Conservation (phyloP, 2,329 filamentous ascomycete species). For the Exophiala aquamarina region DNA sequence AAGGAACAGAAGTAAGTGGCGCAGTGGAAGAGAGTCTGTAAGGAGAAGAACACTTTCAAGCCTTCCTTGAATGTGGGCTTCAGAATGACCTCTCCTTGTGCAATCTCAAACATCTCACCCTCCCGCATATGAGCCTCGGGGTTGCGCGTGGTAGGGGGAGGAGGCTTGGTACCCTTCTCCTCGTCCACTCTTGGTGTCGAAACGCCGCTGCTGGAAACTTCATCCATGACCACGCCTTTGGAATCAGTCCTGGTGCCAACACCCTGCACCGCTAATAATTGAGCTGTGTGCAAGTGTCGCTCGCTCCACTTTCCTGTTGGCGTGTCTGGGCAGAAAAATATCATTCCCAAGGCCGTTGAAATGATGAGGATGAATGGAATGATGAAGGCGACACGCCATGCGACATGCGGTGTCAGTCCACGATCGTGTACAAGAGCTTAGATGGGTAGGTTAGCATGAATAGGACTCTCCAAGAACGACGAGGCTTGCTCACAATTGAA, state of each 20-base stretch:
- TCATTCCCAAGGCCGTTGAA: conserved; percentile 63
- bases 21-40: conserved; percentile 54
- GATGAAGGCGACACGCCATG: conserved; percentile 83
- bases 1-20: conserved; percentile 62
- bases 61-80: conserved; percentile 64
- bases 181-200: conserved; percentile 2
- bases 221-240: conserved; percentile 2
- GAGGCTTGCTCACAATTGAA: conserved; percentile 70
- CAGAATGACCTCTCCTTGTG: conserved; percentile 59
- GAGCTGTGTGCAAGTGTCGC: conserved; percentile 56
- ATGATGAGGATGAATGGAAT: conserved; percentile 78
- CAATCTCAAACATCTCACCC: conserved; percentile 2
- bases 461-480: background rate
- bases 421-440: conserved; percentile 56
- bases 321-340: conserved; percentile 76
- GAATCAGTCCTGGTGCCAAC: background rate
- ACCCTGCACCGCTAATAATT: conserved; percentile 29
- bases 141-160: background rate
- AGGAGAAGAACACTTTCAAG: conserved; percentile 62
- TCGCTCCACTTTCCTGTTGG: conserved; percentile 81
- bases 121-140: background rate
- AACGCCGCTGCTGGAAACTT: background rate
- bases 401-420: conserved; percentile 64
- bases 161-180: conserved; percentile 1
- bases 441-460: background rate